These are phyloP conservation scores for Rhododendron griersonianum DNA, from an alignment of 148 eudicot genomes.

Conservation along the genomic window DNA sequence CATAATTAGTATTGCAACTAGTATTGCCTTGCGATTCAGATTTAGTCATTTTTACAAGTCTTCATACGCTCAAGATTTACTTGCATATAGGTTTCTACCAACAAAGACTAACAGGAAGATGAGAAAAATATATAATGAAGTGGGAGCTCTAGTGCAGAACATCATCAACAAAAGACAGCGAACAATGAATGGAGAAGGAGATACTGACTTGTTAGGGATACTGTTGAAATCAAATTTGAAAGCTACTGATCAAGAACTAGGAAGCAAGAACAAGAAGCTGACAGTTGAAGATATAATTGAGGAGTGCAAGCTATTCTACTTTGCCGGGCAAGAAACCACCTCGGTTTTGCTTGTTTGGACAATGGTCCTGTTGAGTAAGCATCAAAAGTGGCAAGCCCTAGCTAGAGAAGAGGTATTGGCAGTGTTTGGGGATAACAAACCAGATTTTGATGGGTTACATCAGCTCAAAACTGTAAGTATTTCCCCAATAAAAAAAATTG, in stretches of 20 bases:
- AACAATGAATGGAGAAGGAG: neutral
- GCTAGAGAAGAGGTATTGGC: constrained; percentile 30
- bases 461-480: constrained; percentile 30
- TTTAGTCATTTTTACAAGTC: neutral
- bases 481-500: neutral
- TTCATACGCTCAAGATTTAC: neutral
- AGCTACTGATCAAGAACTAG: neutral
- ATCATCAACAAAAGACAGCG: constrained; percentile 14
- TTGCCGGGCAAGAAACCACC: constrained; percentile 22
- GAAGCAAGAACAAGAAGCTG: neutral
- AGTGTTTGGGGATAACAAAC: constrained; percentile 28
- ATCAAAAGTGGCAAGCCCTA: constrained; percentile 22
- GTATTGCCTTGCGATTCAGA: neutral
- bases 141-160: constrained; percentile 5
- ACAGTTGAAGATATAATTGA: constrained; percentile 7
- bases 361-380: constrained; percentile 17
- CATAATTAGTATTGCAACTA: neutral
- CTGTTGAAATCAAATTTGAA: constrained; percentile 1
- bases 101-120: constrained; percentile 28
- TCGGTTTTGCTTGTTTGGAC: constrained; percentile 22
- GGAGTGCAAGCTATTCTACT: constrained; percentile 8
- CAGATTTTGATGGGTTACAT: constrained; percentile 29
- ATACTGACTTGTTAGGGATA: constrained; percentile 2
- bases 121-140: constrained; percentile 10
- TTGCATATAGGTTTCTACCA: constrained; percentile 23